phyloP scores from a whole-genome alignment of 345 rosid species.

The Dovyalis caffra region DNA sequence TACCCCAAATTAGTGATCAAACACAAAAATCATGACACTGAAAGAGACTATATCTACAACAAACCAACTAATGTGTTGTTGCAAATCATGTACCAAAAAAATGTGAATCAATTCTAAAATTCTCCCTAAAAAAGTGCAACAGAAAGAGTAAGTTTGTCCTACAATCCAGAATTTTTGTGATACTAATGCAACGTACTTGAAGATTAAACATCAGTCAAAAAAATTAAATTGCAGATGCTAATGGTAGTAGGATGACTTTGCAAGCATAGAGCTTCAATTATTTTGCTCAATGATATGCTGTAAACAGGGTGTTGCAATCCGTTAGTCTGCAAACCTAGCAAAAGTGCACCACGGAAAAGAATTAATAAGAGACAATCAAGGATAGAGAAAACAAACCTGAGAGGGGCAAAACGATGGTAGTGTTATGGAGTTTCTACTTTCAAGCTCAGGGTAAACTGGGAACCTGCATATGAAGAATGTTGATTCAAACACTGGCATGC shows the following conservation, averaged over 20 bases:
- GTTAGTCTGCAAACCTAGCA: background rate
- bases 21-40: background rate
- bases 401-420: conserved; percentile 84
- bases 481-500: conserved; percentile 14
- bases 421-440: conserved; percentile 70
- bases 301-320: background rate
- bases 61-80: background rate
- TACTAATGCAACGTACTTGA: background rate
- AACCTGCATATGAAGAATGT: conserved; percentile 50
- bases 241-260: background rate
- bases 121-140: background rate
- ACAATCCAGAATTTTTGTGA: background rate
- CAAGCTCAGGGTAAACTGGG: conserved; percentile 82
- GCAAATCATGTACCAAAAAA: background rate
- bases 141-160: background rate
- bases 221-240: background rate
- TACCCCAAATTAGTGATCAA: conserved; percentile 7
- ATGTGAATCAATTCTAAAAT: background rate
- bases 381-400: conserved; percentile 48
- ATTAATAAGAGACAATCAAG: background rate
- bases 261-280: background rate
- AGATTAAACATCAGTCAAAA: conserved; percentile 1
- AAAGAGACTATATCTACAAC: conserved; percentile 6
- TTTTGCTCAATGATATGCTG: background rate
- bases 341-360: background rate